These are phyloP conservation scores for Cucumis melo DNA, from an alignment of 306 rosid genomes.

Conservation along the genomic window DNA sequence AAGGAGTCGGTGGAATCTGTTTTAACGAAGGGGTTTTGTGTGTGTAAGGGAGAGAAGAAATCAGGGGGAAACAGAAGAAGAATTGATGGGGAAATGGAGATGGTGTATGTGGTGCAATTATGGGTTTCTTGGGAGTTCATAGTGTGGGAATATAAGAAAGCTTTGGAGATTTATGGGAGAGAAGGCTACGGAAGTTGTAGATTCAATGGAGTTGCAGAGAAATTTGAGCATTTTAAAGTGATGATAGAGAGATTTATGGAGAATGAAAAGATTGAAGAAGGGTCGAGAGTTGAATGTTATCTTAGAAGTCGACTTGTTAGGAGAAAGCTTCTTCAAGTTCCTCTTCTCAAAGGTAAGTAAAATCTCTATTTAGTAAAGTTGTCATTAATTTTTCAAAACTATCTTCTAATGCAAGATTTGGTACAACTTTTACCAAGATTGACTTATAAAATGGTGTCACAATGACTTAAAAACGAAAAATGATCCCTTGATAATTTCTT, in stretches of 20 bases:
- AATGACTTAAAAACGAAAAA: no score
- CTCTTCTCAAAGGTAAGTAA: conserved; percentile 50
- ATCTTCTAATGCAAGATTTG: no score
- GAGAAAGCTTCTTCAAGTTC: conserved; percentile 67
- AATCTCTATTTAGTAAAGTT: neutral
- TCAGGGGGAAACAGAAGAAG: conserved; percentile 31
- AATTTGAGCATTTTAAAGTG: conserved; percentile 77
- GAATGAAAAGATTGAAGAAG: conserved; percentile 57
- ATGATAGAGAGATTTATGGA: conserved; percentile 62
- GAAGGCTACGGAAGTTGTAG: conserved; percentile 18
- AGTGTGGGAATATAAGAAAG: conserved; percentile 62
- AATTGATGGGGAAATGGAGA: conserved; percentile 49
- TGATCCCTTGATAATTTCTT: no score
- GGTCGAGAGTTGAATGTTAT: conserved; percentile 60
- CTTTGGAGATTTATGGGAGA: conserved; percentile 34
- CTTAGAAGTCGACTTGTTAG: conserved; percentile 58
- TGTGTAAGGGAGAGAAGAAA: conserved; percentile 13
- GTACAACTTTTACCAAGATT: no score
- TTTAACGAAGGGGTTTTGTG: conserved; percentile 25
- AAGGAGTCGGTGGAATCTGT: conserved; percentile 50
- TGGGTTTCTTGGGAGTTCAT: conserved; percentile 88
- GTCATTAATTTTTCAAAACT: no score
- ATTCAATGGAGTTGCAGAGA: conserved; percentile 57
- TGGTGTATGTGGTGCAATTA: conserved; percentile 72
- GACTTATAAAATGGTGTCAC: no score